Evolutionary conservation across 371 early-diverging fungal species (phyloP), one percentile per base, ranked within the genome.

Genomic region (Haplosporangium sp.): DNA sequence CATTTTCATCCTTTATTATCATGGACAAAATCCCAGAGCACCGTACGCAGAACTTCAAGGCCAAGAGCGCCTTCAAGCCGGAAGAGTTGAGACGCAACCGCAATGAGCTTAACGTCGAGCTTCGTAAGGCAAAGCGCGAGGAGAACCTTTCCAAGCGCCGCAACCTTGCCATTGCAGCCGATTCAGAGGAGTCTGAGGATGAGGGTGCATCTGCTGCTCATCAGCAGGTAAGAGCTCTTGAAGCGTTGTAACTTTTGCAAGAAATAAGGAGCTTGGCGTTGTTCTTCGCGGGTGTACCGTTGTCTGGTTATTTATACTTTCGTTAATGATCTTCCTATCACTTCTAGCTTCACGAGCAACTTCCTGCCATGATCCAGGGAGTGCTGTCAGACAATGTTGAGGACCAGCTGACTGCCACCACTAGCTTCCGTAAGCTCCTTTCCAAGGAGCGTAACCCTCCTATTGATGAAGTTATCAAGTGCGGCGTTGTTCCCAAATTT

Each of bases 361-460:
- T 96, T 42, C 93, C 93, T 48, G 77, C 73, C 10, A 83, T 96
- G 92, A 89, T 95, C n/a, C 83, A 86, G 40, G 87, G 86, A 37
- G 87, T 98, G 20, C 89, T 91, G 81, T 90, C 94, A 7, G 81
- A 85, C 29, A 88, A 92, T 67, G 83, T 91, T 2, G 95, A 96
- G 45, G 91, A 84, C 42, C 97, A 96, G 82, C 86, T 95, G 59
- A 81, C 88, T 36, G 95, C 99, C 36, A 95, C 95, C 23, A 93
- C 95, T 16, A 90, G 91, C 63, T 99, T 99, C 87, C 90, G 99
- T 81, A 96, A 97, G 82, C 85, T 99, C 16, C 92, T 99, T 43
- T 97, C 98, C 47, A 98, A 98, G 82, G 99, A 99, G 84, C 91
- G 88, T 63, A 95, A 95, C 83, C 99, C 99, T 46, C 99, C 99